Conservation (phyloP, 495 filamentous ascomycete genomes). For the Aspergillus incahuasiensis region DNA sequence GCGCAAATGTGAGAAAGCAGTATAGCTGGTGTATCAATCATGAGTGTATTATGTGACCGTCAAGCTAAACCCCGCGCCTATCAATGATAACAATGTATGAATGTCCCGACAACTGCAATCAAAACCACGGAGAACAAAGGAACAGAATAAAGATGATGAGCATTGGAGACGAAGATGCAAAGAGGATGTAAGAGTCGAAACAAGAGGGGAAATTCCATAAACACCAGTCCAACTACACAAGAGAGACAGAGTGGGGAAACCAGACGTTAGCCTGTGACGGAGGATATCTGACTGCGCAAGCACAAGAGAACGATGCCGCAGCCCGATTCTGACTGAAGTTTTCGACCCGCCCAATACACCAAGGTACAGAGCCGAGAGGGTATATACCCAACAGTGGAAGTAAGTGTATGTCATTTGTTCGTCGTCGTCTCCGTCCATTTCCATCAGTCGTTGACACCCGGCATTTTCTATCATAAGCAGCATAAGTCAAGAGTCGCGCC, state of each 20-base stretch:
- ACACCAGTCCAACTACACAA: conserved; percentile 20
- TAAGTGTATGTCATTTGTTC: conserved; percentile 27
- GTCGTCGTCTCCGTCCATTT: conserved; percentile 21
- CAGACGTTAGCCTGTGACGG: conserved; percentile 3
- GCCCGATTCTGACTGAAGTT: conserved; percentile 12
- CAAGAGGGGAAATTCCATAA: conserved; percentile 16
- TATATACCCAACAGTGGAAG: conserved; percentile 15
- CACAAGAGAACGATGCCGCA: conserved; percentile 10
- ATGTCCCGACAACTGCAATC: conserved; percentile 12
- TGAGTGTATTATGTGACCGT: conserved; percentile 9
- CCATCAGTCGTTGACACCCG: conserved; percentile 17
- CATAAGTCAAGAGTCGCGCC: conserved; percentile 18
- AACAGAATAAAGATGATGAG: conserved; percentile 5
- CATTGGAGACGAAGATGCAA: not conserved
- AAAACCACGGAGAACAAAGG: conserved; percentile 9
- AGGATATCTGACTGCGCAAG: conserved; percentile 10
- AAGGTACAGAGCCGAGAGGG: conserved; percentile 18
- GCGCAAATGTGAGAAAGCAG: not conserved
- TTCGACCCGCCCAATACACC: conserved; percentile 17
- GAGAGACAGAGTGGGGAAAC: conserved; percentile 4
- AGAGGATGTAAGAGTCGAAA: conserved; percentile 8
- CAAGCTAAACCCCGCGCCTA: conserved; percentile 14
- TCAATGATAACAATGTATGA: conserved; percentile 18
- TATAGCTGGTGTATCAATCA: not conserved
- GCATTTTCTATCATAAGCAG: conserved; percentile 15